Evolutionary conservation across 768 basidiomycete species (phyloP), one percentile per base, ranked within the genome.

Genomic region (Termitomyces sp.): DNA sequence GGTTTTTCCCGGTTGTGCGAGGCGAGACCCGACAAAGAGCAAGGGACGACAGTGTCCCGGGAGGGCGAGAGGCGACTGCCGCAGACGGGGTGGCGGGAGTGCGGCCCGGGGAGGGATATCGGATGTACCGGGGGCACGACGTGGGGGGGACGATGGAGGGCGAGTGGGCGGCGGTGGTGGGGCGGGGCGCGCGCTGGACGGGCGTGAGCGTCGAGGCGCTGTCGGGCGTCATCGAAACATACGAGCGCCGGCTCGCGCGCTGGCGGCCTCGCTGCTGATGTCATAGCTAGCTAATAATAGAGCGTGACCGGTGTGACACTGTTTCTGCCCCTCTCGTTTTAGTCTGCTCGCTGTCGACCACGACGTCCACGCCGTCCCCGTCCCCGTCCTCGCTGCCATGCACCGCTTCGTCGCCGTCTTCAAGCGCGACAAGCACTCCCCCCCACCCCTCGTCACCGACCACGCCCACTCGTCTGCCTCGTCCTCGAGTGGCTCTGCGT

Each of bases 71-170:
- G 16, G 67, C 65, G 41, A 67, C 53, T 13, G 29, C 52, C 31
- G 51, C 43, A 16, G 48, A 37, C n/a, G 58, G 27, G 4, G 50
- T 42, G 50, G 50, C 37, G 14, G 56, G 5, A 50, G 58, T 72
- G 61, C 74, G 74, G 65, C 83, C 88, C 4, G 91, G 88, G 1
- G 80, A 83, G 59, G 70, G 71, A 50, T 85, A 88, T 71, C 73
- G 73, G 49, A 80, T 92, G 48, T 92, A 85, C 72, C 76, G 83
- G 34, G 73, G 78, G n/a, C 74, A 75, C n/a, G 94, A 94, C 62
- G 72, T 82, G 51, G 71, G 82, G 27, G 92, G 92, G 34, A 71
- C 72, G 5, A 58, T 89, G 29, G 76, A 82, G 3, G 71, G 65
- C 5, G 82, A 82, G 47, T 82, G 82, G 59, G 74, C 73, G 32